Evolutionary conservation across 2,329 filamentous ascomycete species (phyloP).

Genomic region (Aspergillus cejpii): DNA sequence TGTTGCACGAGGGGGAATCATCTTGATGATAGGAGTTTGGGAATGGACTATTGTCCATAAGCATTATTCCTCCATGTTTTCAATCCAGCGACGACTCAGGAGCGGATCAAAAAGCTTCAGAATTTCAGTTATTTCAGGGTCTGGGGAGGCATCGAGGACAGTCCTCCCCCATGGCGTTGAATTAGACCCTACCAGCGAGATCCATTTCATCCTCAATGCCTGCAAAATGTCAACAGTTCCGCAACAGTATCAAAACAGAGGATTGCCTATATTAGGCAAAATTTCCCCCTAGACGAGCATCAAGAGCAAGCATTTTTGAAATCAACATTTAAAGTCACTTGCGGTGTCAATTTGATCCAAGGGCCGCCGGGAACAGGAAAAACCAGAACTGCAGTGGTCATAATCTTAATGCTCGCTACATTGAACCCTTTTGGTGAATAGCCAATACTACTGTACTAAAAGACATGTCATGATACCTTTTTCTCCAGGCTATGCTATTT

Average conservation of each 20-base stretch:
- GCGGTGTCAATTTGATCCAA: slow-evolving; percentile 4
- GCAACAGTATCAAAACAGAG: neutral
- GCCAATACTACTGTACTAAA: no score
- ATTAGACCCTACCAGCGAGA: slow-evolving; percentile 1
- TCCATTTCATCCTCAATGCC: slow-evolving; percentile 7
- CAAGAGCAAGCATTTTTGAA: slow-evolving; percentile 2
- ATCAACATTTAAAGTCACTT: neutral
- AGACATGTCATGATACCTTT: no score
- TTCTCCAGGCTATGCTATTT: no score
- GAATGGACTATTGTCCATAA: no score
- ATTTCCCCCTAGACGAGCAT: slow-evolving; percentile 2
- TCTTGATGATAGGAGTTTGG: no score
- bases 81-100: no score
- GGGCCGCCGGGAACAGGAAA: slow-evolving; percentile 8
- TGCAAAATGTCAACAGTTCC: neutral
- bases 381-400: slow-evolving; percentile 6
- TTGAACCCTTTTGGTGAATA: no score
- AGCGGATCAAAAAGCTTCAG: neutral
- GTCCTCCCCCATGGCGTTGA: slow-evolving; percentile 8
- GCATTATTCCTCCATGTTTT: no score
- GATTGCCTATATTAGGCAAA: neutral
- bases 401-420: slow-evolving; percentile 4
- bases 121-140: neutral
- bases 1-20: no score
- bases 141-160: neutral